A percentile compares a stretch with the other conserved stretches of the same genome.
These are phyloP conservation scores for Arabis alpina DNA, from an alignment of 345 rosid species.

Conservation along the genomic window DNA sequence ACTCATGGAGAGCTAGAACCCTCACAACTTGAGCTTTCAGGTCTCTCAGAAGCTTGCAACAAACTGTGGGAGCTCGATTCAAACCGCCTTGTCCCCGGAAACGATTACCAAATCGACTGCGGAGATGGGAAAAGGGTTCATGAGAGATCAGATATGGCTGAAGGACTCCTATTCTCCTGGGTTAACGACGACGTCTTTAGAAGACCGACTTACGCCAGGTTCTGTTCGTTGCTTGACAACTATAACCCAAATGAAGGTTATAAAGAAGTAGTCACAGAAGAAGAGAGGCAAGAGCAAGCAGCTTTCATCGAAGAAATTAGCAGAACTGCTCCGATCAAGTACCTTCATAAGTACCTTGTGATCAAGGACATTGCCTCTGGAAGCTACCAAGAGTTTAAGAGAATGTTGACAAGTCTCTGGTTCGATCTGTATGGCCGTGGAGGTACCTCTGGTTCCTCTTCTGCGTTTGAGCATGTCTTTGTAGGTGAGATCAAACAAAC, in stretches of 20 bases:
- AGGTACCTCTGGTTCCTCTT: constrained; percentile 78
- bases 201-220: constrained; percentile 78
- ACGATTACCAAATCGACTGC: constrained; percentile 83
- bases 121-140: constrained; percentile 91
- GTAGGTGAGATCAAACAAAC: constrained; percentile 88
- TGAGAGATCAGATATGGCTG: constrained; percentile 74
- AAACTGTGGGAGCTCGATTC: constrained; percentile 87
- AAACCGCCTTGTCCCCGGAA: constrained; percentile 79
- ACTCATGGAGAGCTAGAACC: constrained; percentile 53
- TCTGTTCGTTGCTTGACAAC: constrained; percentile 89
- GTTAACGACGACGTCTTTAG: constrained; percentile 69
- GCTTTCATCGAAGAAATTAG: constrained; percentile 94
- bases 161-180: constrained; percentile 72
- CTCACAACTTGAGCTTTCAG: constrained; percentile 70
- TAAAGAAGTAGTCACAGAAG: constrained; percentile 80
- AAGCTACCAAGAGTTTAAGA: constrained; percentile 74
- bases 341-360: constrained; percentile 74
- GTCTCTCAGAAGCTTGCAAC: constrained; percentile 81
- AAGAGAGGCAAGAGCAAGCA: constrained; percentile 86
- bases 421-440: constrained; percentile 86
- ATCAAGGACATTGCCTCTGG: constrained; percentile 64
- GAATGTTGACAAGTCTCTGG: constrained; percentile 74
- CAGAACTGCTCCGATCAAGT: constrained; percentile 84
- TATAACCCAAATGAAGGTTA: constrained; percentile 77
- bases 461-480: constrained; percentile 98